Percentiles rank a stretch among this genome's conserved stretches.
Conservation (phyloP, 1,139 yeast genomes). For the Blastobotrys apis region DNA sequence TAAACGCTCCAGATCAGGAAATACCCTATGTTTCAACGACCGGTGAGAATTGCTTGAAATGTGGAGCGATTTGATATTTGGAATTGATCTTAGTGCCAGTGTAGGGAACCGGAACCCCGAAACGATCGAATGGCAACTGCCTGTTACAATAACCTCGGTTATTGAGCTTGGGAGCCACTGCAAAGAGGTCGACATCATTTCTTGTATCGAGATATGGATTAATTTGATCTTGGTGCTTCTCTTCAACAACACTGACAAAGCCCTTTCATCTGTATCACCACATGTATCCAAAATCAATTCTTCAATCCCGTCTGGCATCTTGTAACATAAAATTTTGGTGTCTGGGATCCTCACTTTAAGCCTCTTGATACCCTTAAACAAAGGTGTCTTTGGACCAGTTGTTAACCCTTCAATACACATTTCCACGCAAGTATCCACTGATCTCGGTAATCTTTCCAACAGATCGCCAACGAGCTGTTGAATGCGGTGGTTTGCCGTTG, state of each 20-base stretch:
- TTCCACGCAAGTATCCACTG: background rate
- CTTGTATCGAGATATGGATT: slow-evolving; percentile 1
- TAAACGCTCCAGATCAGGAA: slow-evolving; percentile 2
- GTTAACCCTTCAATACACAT: background rate
- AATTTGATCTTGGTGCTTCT: background rate
- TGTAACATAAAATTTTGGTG: slow-evolving; percentile 8
- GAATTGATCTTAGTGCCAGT: background rate
- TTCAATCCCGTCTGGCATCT: slow-evolving; percentile 8
- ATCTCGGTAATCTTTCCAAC: too few species aligned
- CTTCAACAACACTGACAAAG: slow-evolving; percentile 1
- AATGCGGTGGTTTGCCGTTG: slow-evolving; percentile 1
- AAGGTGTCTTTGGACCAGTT: background rate
- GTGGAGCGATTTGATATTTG: background rate
- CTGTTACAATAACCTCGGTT: slow-evolving; percentile 3
- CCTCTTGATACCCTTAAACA: background rate
- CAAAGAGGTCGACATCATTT: slow-evolving; percentile 3
- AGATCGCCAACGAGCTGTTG: too few species aligned
- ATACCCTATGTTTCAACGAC: slow-evolving; percentile 1
- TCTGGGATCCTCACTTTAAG: slow-evolving; percentile 1
- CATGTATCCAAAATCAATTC: slow-evolving; percentile 1
- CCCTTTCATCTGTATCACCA: slow-evolving; percentile 4
- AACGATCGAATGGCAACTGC: background rate
- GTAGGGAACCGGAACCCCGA: background rate
- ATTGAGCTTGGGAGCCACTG: slow-evolving; percentile 4
- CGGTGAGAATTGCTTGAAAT: slow-evolving; percentile 2